Conservation (phyloP, 176 grass and related monocot genomes). For the Ensete glaucum region DNA sequence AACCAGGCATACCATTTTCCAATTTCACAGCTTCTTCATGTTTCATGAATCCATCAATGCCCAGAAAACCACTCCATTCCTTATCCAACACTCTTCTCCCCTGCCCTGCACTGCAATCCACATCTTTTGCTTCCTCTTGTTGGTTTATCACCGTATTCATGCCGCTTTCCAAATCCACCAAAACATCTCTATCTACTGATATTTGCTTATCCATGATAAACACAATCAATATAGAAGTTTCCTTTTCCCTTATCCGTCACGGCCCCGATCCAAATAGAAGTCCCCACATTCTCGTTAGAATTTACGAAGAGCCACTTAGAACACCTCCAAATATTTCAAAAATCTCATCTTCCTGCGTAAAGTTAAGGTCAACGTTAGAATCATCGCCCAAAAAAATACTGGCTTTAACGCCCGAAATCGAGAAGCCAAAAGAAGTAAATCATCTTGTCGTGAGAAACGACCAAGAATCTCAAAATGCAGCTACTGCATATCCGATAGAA, state of each 20-base stretch:
- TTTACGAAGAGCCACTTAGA: not conserved
- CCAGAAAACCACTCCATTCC: constrained; percentile 12
- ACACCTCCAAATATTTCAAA: not conserved
- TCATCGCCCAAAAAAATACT: not conserved
- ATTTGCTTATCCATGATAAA: constrained; percentile 48
- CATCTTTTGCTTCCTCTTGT: constrained; percentile 12
- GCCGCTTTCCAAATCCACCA: constrained; percentile 73
- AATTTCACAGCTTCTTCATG: constrained; percentile 26
- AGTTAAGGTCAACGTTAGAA: not conserved
- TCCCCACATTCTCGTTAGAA: not conserved
- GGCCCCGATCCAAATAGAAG: not conserved
- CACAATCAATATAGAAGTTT: not conserved
- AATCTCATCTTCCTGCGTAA: not conserved
- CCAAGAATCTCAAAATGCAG: not conserved
- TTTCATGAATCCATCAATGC: constrained; percentile 19
- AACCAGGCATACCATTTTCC: constrained; percentile 11
- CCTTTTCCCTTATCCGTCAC: not conserved
- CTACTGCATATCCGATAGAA: not conserved
- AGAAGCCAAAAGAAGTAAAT: not conserved
- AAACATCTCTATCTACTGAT: constrained; percentile 24
- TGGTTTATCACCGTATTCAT: constrained; percentile 21
- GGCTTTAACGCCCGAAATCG: not conserved
- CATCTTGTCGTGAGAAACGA: not conserved
- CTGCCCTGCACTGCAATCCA: constrained; percentile 4
- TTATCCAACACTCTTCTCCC: constrained; percentile 21